A percentile compares a stretch with the other conserved stretches of the same genome.
phyloP scores from a whole-genome alignment of 345 rosid species.

The Aegle marmelos region DNA sequence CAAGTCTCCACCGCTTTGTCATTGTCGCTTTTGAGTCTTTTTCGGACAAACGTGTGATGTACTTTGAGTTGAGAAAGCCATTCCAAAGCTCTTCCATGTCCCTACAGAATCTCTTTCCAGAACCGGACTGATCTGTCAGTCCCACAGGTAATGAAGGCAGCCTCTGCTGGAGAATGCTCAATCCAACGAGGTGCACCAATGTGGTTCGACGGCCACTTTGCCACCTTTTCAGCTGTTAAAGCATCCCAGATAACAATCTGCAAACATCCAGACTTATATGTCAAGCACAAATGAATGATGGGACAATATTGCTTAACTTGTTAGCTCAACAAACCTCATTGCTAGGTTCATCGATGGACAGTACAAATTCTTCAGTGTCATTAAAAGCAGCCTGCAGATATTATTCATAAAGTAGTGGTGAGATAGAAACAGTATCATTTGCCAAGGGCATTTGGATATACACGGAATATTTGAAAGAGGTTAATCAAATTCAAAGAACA shows the following conservation, averaged over 20 bases:
- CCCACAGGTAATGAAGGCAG: constrained; percentile 59
- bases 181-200: constrained; percentile 77
- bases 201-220: constrained; percentile 75
- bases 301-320: background rate
- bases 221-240: constrained; percentile 63
- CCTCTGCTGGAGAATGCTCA: constrained; percentile 73
- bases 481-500: background rate
- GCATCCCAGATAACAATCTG: constrained; percentile 87
- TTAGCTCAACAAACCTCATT: constrained; percentile 46
- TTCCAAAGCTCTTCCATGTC: background rate
- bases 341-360: constrained; percentile 56
- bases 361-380: constrained; percentile 75
- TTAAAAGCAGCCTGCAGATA: constrained; percentile 70
- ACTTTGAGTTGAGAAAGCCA: background rate
- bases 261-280: constrained; percentile 18
- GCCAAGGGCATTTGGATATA: background rate
- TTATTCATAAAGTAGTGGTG: background rate
- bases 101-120: constrained; percentile 50
- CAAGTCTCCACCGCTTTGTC: no score
- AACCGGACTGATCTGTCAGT: constrained; percentile 57
- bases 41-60: no score
- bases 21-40: no score
- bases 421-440: background rate
- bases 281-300: background rate
- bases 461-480: background rate